Evolutionary conservation across 331 rosid species (phyloP), one percentile per base, ranked within the genome.

Genomic region (Quercus phellos): DNA sequence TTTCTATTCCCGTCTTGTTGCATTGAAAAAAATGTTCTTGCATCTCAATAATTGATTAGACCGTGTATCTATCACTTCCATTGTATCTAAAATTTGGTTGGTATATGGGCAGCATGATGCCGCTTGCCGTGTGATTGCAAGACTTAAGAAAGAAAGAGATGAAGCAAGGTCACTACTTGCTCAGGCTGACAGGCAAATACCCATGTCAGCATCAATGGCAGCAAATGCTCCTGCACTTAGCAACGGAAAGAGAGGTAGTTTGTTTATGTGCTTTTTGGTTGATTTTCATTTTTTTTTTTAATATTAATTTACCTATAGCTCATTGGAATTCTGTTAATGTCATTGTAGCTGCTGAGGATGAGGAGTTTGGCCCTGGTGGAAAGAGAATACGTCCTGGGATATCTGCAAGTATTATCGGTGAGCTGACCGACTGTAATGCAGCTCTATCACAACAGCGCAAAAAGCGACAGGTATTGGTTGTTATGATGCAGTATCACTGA

Each of bases 81-180:
- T 63, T 66, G 18, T 73, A 29, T 27, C 80, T 85, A 66, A 66
- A 5, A 80, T 43, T 72, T 78, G 63, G 58, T 55, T 14, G 74
- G 82, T 88, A n/a, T 67, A 74, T 74, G 63, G 77, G 56, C 72
- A 95, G 99, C 99, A 95, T 80, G 99, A 95, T 93, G 99, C 99
- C 60, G 99, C 99, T 21, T 95, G 99, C 81, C 98, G 99, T 51
- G 98, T 95, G 78, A 95, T 95, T 87, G 98, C 98, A 50, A 91
- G 99, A 66, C 96, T 95, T 60, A 93, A 88, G 75, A 95, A 93
- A 80, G 98, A 95, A 88, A 82, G 98, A 71, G 99, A 95, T 53
- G 99, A 95, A 66, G 96, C 99, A 56, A 89, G 98, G 89, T 84
- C 87, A 55, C 79, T 91, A 30, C 98, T 95, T 80, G 96, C 99